Base-by-base conservation (phyloP, 2,329 filamentous ascomycete species). In the Pestalotiopsis sp. region DNA sequence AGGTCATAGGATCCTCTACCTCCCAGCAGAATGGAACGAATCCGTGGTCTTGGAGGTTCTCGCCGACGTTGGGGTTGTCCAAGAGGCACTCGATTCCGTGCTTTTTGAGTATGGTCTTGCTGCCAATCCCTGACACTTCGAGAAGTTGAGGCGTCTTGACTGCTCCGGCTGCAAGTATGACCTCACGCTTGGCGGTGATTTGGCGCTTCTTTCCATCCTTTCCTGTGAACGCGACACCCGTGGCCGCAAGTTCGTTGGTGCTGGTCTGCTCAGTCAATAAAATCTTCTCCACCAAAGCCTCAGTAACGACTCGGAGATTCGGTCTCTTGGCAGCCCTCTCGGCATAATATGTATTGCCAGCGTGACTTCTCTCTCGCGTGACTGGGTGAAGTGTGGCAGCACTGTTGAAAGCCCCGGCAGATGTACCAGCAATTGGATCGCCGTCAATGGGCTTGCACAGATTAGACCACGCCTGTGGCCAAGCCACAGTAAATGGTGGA, bases 41-140 rank as follows among this genome's bases (percentile, higher is more conserved):
- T 38, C 78, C 74, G 66, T 86, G 83, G 70, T 86, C 83, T 69
- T 85, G 83, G 68, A 85, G 78, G 68, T 84, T 79, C 68, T 81
- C 78, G 25, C 84, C 84, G 2, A 86, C 83, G 65, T 81, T 79
- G 20, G 81, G 77, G 57, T 84, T 80, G 58, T 83, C 78, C 27
- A 84, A 75, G 3, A 83, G 68, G 4, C 78, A 75, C 40, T 77
- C 74, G 7, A 85, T 80, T 3, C 77, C 79, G 23, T 80, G 77
- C 36, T 76, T 75, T n/a, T 76, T 69, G 2, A 88, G 82, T 4
- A 86, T 73, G 13, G 78, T 75, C 13, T 78, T 75, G 59, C 80
- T 77, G 49, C 80, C 81, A 25, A 82, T 77, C 5, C 80, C 80
- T 0, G 79, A 81, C 6, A 79, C 68, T 67, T 80, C 77, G 9